Base-by-base conservation (phyloP, 495 filamentous ascomycete genomes). In the Clohesyomyces aquaticus region DNA sequence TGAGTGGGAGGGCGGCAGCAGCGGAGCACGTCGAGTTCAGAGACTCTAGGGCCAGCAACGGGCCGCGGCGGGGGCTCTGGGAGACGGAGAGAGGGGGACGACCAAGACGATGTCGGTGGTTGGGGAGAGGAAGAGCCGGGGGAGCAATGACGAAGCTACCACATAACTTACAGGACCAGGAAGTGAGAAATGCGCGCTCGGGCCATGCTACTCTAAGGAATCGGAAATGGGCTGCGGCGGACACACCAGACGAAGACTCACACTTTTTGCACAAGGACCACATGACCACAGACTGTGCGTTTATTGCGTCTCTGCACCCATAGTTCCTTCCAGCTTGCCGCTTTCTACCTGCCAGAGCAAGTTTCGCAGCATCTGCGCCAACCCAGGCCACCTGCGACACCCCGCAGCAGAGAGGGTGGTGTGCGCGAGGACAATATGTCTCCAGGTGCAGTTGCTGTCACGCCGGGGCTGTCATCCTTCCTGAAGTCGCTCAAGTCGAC, bases 401-500 rank as follows among this genome's bases (percentile, higher is more conserved):
- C 46, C 46, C 46, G 27, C 46, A 3, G 4, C 14, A 19, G 18
- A 25, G n/a, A 19, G 2, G 19, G 19, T 9, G 11, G 18, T 32
- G 27, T n/a, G 19, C 18, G 25, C 46, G 10, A 14, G 1, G 48
- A 25, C 48, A 49, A 60, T 0, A 67, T 67, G 65, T 32, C 52
- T 8, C 58, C 49, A 53, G 52, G 45, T 18, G 51, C 52, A n/a
- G 59, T 47, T 3, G 21, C 48, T 11, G 50, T 52, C 12, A 32
- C 65, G 3, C 91, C 92, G 6, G 87, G 83, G 61, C 76, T 96
- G 59, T 80, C 86, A 55, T 87, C 85, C 41, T 92, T 90, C 68
- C 81, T 95, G 55, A 90, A 88, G 70, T 88, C 88, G 0, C 78
- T 96, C 58, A 93, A 87, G 65, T 80, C 79, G 48, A 86, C 82